phyloP scores from a whole-genome alignment of 768 basidiomycete species.

The Lactarius evosmus region DNA sequence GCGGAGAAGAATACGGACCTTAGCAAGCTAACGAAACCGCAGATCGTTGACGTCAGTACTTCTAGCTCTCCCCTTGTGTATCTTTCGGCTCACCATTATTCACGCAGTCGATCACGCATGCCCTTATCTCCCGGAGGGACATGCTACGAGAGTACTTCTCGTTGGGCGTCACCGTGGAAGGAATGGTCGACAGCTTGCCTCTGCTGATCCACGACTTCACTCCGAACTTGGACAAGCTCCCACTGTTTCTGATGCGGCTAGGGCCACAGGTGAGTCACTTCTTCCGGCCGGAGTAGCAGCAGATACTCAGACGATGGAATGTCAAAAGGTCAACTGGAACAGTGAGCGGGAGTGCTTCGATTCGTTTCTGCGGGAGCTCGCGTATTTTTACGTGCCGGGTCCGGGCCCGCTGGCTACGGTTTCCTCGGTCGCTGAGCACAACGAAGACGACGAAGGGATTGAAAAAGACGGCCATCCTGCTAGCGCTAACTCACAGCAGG shows the following conservation, averaged over 20 bases:
- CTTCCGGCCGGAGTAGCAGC: background rate
- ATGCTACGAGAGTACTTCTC: constrained; percentile 96
- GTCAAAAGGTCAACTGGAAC: constrained; percentile 78
- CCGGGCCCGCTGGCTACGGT: constrained; percentile 37
- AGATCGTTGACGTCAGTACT: constrained; percentile 67
- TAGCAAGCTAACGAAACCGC: constrained; percentile 51
- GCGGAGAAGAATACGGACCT: constrained; percentile 52
- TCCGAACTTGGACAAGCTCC: constrained; percentile 88
- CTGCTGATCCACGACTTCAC: constrained; percentile 82
- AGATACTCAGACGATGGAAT: constrained; percentile 10
- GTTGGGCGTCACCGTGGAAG: constrained; percentile 62
- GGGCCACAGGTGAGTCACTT: constrained; percentile 64
- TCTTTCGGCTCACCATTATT: background rate
- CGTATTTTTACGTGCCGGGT: constrained; percentile 84
- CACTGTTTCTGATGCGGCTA: constrained; percentile 84
- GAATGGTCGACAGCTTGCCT: constrained; percentile 73
- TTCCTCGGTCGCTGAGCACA: constrained; percentile 20
- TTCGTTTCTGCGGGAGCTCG: constrained; percentile 82
- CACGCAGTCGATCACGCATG: constrained; percentile 58
- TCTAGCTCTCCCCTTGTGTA: background rate
- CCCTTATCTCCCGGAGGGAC: constrained; percentile 57
- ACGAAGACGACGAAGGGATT: background rate
- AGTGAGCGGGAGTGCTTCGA: constrained; percentile 83
- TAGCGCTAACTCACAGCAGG: constrained; percentile 34
- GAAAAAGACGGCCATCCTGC: constrained; percentile 29